phyloP scores from a whole-genome alignment of 176 grass and related monocot genomes.

The Phoenix roebelenii region DNA sequence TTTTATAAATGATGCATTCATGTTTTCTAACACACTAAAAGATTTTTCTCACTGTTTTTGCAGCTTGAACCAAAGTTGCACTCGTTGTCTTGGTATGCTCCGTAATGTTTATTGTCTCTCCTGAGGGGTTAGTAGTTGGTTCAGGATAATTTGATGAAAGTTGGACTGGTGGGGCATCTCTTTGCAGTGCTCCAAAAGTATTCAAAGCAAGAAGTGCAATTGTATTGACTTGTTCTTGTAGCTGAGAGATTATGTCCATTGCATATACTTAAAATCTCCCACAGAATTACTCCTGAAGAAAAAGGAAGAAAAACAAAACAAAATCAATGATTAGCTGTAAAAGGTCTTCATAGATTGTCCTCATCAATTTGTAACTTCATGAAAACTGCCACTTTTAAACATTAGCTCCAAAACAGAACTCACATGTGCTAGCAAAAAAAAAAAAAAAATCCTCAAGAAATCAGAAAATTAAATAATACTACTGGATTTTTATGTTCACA shows the following conservation, averaged over 20 bases:
- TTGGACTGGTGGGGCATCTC: slow-evolving; percentile 72
- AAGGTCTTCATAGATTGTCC: too few species aligned
- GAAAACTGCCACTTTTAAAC: too few species aligned
- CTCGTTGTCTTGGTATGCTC: slow-evolving; percentile 88
- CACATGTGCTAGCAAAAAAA: too few species aligned
- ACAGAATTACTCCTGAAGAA: background rate
- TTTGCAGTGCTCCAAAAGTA: slow-evolving; percentile 82
- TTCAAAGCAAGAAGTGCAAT: slow-evolving; percentile 70
- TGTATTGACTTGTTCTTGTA: slow-evolving; percentile 83
- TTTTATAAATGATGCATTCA: background rate
- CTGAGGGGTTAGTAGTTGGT: slow-evolving; percentile 45
- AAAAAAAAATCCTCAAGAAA: too few species aligned
- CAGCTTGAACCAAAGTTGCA: slow-evolving; percentile 65
- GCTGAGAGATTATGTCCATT: slow-evolving; percentile 96
- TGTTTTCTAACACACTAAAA: background rate
- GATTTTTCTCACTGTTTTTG: slow-evolving; percentile 53
- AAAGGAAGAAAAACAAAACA: background rate
- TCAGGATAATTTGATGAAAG: slow-evolving; percentile 78
- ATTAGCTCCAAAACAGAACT: too few species aligned
- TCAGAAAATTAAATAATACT: too few species aligned
- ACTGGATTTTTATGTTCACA: too few species aligned
- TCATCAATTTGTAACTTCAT: too few species aligned
- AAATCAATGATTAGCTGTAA: too few species aligned
- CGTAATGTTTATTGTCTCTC: slow-evolving; percentile 33
- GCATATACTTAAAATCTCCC: background rate